phyloP scores from a whole-genome alignment of 1,284 basidiomycete species.

The Lignosus rhinocerotis region DNA sequence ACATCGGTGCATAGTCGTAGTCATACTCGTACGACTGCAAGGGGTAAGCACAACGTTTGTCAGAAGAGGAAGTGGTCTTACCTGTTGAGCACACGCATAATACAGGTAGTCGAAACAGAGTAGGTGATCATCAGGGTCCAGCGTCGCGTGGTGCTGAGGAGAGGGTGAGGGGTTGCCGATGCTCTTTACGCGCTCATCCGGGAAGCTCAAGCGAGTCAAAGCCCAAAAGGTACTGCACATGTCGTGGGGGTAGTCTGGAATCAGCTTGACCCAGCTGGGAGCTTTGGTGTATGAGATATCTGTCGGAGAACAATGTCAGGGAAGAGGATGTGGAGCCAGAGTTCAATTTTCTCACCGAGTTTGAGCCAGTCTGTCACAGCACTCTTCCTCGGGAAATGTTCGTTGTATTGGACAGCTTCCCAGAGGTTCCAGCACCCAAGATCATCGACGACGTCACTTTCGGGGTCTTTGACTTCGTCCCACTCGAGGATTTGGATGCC shows the following conservation, averaged over 20 bases:
- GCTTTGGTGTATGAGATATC: constrained; percentile 51
- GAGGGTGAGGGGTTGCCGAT: constrained; percentile 40
- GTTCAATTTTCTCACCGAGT: constrained; percentile 44
- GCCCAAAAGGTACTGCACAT: constrained; percentile 47
- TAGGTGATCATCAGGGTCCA: constrained; percentile 53
- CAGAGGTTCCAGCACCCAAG: constrained; percentile 74
- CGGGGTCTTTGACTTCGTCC: constrained; percentile 41
- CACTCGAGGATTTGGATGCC: constrained; percentile 42
- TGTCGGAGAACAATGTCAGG: constrained; percentile 20
- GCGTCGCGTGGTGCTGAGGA: constrained; percentile 31
- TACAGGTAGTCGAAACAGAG: constrained; percentile 58
- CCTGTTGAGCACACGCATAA: constrained; percentile 42
- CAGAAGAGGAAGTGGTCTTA: constrained; percentile 5
- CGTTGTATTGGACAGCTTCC: constrained; percentile 50
- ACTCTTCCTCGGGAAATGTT: constrained; percentile 48
- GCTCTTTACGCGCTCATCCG: constrained; percentile 38
- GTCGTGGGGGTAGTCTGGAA: constrained; percentile 40
- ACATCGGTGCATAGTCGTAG: constrained; percentile 48
- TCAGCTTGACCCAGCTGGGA: constrained; percentile 44
- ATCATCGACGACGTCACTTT: constrained; percentile 45
- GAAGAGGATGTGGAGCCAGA: background rate
- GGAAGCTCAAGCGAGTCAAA: constrained; percentile 46
- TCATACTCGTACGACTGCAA: constrained; percentile 44
- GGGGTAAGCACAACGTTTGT: background rate
- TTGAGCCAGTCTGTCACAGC: constrained; percentile 44